A percentile compares a stretch with the other conserved stretches of the same genome.
Evolutionary conservation across 257 asterid genomes (phyloP).

Genomic region (Solanum phureja): DNA sequence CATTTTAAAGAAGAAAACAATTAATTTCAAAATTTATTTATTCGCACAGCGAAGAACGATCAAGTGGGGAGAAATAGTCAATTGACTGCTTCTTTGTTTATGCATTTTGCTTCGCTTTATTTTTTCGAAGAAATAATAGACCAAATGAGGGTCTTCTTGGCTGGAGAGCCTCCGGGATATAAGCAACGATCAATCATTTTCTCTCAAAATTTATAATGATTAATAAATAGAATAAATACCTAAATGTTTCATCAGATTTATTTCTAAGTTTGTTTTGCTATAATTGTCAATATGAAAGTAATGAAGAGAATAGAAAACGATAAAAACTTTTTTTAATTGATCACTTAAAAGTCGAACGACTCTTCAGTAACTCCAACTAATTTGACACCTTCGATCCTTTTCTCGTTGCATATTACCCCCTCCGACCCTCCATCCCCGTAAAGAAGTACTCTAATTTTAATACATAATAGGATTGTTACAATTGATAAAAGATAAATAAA

Average conservation of each 20-base stretch:
- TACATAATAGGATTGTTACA: background rate
- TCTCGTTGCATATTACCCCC: background rate
- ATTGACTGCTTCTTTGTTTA: background rate
- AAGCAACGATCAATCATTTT: background rate
- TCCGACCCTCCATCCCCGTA: background rate
- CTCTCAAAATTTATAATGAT: background rate
- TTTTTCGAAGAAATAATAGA: too few species aligned
- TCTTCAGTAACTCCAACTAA: background rate
- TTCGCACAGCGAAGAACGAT: background rate
- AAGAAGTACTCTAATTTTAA: background rate
- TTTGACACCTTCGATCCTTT: background rate
- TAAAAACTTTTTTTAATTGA: background rate
- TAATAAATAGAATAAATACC: too few species aligned
- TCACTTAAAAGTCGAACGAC: background rate
- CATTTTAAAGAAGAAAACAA: too few species aligned
- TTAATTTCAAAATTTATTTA: background rate
- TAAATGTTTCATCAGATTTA: background rate
- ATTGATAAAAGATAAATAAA: background rate
- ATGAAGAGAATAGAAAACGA: background rate
- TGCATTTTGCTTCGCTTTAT: background rate
- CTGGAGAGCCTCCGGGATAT: background rate
- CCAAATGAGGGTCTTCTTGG: background rate
- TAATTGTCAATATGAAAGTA: background rate
- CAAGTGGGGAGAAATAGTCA: background rate
- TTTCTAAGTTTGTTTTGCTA: background rate